A percentile compares a stretch with the other conserved stretches of the same genome.
Evolutionary conservation across 2,329 filamentous ascomycete genomes (phyloP).

Genomic region (Nothophaeocryptopus gaeumannii): DNA sequence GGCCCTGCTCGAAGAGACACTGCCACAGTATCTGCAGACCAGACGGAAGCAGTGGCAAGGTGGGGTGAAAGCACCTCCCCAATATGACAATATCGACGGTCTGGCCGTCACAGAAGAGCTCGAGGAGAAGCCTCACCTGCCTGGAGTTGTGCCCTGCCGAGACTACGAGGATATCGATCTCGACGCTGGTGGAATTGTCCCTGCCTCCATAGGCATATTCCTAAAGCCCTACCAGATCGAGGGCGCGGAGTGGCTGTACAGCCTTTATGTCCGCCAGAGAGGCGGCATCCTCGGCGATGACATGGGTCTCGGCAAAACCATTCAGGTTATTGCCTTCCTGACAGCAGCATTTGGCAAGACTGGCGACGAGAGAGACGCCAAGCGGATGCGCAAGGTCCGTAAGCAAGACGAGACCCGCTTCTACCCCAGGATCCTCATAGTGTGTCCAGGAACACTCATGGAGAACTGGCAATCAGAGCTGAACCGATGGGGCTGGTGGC

Average conservation of each 20-base stretch:
- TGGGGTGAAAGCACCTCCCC: constrained; percentile 74
- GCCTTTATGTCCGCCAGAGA: constrained; percentile 84
- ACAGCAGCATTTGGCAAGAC: constrained; percentile 92
- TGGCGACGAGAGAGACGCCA: constrained; percentile 78
- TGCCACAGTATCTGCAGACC: constrained; percentile 70
- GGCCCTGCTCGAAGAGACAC: constrained; percentile 54
- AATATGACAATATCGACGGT: constrained; percentile 70
- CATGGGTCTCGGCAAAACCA: constrained; percentile 96
- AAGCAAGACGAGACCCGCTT: constrained; percentile 58
- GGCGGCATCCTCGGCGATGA: constrained; percentile 92
- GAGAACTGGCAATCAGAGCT: constrained; percentile 89
- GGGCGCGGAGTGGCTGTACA: constrained; percentile 80
- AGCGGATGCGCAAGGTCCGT: constrained; percentile 83
- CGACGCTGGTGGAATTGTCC: constrained; percentile 76
- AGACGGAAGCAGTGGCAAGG: constrained; percentile 58
- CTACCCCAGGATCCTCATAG: constrained; percentile 81
- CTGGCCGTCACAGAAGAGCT: constrained; percentile 61
- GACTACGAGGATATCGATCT: constrained; percentile 73
- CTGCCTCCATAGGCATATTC: constrained; percentile 86
- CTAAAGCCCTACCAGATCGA: constrained; percentile 87
- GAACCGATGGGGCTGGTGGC: constrained; percentile 93
- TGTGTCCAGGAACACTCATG: constrained; percentile 86
- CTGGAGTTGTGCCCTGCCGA: constrained; percentile 58
- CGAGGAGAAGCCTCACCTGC: constrained; percentile 68
- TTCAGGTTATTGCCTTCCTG: constrained; percentile 91